Evolutionary conservation across 2,329 filamentous ascomycete species (phyloP), one percentile per base, ranked within the genome.

Genomic region (Phyllachora maydis): DNA sequence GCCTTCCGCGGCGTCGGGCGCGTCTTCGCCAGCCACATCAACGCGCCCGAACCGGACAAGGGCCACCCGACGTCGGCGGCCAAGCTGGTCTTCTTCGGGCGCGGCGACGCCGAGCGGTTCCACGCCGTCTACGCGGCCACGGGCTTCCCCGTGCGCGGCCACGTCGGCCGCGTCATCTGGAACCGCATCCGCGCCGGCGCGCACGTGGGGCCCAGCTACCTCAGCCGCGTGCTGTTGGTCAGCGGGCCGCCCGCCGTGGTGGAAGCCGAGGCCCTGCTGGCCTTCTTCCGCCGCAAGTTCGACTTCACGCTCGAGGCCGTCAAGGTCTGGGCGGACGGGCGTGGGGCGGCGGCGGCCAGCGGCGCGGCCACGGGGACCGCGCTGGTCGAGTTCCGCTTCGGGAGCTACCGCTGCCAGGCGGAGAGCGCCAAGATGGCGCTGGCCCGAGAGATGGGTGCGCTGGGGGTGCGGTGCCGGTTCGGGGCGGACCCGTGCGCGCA

Each of bases 341-440:
- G 6, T 6, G 16, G 16, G 6, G 16, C 16, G 16, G 16, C 16
- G 16, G 9, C 16, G 16, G 16, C 16, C 9, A 9, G 6, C 6
- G 33, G 18, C 40, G 17, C 27, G 31, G 16, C 16, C 6, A n/a
- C n/a, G n/a, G n/a, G n/a, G n/a, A n/a, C n/a, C n/a, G n/a, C n/a
- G n/a, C n/a, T n/a, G n/a, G 30, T 59, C 9, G 59, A 65, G 43
- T 60, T 54, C 32, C 47, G 52, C 8, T 67, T 67, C 31, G 59
- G 56, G 1, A 63, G 58, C 26, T 66, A 51, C 28, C 51, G 59
- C 1, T 60, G 54, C 38, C 62, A 67, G 46, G 48, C 59, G 0
- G 51, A 62, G 41, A 49, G 54, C 24, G 59, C 52, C 2, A 38
- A 41, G 16, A 39, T 42, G 36, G 36, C 42, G 1, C 23, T 44